Evolutionary conservation across 2,329 filamentous ascomycete genomes (phyloP).

Genomic region (Sporothrix mexicana): DNA sequence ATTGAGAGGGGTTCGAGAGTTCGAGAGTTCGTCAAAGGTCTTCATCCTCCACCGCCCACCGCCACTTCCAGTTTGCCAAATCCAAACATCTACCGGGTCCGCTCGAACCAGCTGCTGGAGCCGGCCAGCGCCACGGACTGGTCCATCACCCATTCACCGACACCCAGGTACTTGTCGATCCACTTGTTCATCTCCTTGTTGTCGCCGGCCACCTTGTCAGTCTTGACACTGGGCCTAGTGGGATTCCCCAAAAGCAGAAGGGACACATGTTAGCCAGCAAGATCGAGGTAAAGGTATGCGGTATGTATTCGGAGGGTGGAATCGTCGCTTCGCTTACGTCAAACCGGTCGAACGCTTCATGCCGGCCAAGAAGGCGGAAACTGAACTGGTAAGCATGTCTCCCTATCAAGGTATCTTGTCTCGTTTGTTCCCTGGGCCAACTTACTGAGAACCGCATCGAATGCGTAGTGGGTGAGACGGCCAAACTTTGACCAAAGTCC

Average conservation of each 20-base stretch:
- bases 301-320: neutral
- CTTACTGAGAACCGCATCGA: constrained; percentile 91
- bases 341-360: constrained; percentile 97
- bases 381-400: constrained; percentile 50
- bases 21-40: too few relatives aligned
- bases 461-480: constrained; percentile 90
- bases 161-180: constrained; percentile 91
- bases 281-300: neutral
- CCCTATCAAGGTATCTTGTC: neutral
- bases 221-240: constrained; percentile 78
- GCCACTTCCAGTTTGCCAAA: neutral
- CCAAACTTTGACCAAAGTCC: constrained; percentile 81
- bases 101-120: constrained; percentile 87
- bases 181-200: constrained; percentile 84
- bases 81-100: constrained; percentile 68
- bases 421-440: constrained; percentile 37
- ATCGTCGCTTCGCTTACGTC: constrained; percentile 72
- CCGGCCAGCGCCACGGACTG: constrained; percentile 91
- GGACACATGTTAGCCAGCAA: constrained; percentile 52
- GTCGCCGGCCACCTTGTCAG: constrained; percentile 78
- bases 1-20: neutral
- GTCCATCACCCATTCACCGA: constrained; percentile 98
- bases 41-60: neutral
- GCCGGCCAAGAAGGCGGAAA: constrained; percentile 94
- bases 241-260: constrained; percentile 45